Evolutionary conservation across 495 filamentous ascomycete genomes (phyloP), one percentile per base, ranked within the genome.

Genomic region (Thermothielavioides terrestris): DNA sequence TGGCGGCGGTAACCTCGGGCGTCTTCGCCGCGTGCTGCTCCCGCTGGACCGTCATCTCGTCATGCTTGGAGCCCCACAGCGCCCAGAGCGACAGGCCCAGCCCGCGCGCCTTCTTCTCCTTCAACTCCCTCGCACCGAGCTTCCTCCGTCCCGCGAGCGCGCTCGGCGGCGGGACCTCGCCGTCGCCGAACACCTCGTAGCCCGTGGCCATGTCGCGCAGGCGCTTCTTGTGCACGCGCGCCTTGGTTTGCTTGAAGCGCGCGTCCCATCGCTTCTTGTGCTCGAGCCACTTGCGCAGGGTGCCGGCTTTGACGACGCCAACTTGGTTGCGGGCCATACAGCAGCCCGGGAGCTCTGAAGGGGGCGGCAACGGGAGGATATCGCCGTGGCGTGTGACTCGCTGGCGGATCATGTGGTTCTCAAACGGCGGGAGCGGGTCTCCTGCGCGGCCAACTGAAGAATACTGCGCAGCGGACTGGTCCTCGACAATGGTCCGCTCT

Each of bases 331-430:
- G 70, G 3, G 77, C 70, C 21, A 92, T 68, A 17, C 72, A 68
- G 32, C 89, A 77, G 3, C 76, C 84, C 3, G 67, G 64, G n/a
- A 89, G 75, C 2, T 83, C 74, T 4, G 72, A 67, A 9, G 75
- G 69, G 0, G 81, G 77, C 1, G 79, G 75, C 1, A 97, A 73
- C 6, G 77, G 74, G 50, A 78, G 82, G 27, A 89, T 77, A 21
- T 73, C 67, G 10, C 91, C 91, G 59, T 88, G 78, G 12, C 84
- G 78, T 53, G 86, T 82, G 27, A 97, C 82, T 20, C 84, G 73
- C 61, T 97, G 87, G 4, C 91, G 85, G 48, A 97, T 89, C 87
- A 95, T 94, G 63, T 94, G 83, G 40, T 83, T 67, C 42, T 80
- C 75, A 68, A 89, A 96, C 0, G 77, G 65, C 4, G 88, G 89